Evolutionary conservation across 176 grass and related monocot species (phyloP).

Genomic region (Zea mays): DNA sequence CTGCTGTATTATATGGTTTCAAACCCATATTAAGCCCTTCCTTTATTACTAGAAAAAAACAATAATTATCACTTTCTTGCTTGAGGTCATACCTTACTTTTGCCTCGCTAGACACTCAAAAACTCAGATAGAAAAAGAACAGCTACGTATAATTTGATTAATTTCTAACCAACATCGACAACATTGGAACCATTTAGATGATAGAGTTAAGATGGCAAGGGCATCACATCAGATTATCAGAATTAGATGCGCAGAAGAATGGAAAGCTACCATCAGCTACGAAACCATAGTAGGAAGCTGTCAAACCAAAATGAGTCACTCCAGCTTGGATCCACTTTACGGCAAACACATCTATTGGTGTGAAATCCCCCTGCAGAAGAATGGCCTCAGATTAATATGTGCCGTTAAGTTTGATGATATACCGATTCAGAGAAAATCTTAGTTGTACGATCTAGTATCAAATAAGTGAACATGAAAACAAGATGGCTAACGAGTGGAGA

Average conservation of each 20-base stretch:
- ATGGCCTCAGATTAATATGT: constrained; percentile 37
- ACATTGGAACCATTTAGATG: neutral
- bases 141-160: neutral
- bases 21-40: constrained; percentile 25
- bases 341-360: constrained; percentile 80
- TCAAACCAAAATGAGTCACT: constrained; percentile 72
- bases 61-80: neutral
- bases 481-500: too few species aligned
- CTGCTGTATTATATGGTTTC: neutral
- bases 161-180: constrained; percentile 10
- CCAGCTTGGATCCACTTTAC: constrained; percentile 67
- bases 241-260: constrained; percentile 23
- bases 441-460: constrained; percentile 6
- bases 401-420: constrained; percentile 23
- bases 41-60: constrained; percentile 7
- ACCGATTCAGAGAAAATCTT: neutral
- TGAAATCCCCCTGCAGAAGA: constrained; percentile 62
- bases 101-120: neutral
- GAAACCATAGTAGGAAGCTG: constrained; percentile 90
- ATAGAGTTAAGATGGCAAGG: constrained; percentile 22
- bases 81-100: neutral
- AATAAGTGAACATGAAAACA: constrained; percentile 10
- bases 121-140: neutral
- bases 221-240: constrained; percentile 20
- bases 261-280: constrained; percentile 74